phyloP scores from a whole-genome alignment of 495 filamentous ascomycete genomes.

The Neurospora sp. region DNA sequence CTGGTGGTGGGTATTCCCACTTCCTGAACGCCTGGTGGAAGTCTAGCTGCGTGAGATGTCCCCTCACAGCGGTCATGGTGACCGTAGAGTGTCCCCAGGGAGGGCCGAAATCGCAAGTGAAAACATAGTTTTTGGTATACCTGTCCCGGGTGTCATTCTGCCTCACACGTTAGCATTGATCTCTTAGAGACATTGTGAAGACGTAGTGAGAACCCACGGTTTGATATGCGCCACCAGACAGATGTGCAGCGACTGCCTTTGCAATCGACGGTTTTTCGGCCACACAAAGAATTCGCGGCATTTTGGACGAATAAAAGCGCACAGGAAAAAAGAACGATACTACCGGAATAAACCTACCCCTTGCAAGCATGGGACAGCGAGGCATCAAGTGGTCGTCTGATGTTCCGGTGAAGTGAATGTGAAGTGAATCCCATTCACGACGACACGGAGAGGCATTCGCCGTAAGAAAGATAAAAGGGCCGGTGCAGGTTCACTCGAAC shows the following conservation, averaged over 20 bases:
- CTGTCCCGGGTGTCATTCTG: slow-evolving; percentile 49
- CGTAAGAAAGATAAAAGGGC: background rate
- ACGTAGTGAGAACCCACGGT: slow-evolving; percentile 44
- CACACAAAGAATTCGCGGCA: slow-evolving; percentile 69
- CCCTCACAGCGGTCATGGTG: slow-evolving; percentile 84
- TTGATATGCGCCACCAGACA: slow-evolving; percentile 63
- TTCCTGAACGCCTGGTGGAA: slow-evolving; percentile 59
- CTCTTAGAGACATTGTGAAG: background rate
- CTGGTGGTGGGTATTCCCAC: slow-evolving; percentile 75
- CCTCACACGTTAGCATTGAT: background rate
- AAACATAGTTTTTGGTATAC: slow-evolving; percentile 91
- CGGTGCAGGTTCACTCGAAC: background rate
- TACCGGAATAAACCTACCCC: background rate
- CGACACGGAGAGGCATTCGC: background rate
- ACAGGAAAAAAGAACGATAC: background rate
- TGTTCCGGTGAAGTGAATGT: background rate
- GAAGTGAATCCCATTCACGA: background rate
- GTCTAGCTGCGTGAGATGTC: slow-evolving; percentile 68
- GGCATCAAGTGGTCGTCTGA: background rate
- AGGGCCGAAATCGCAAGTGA: slow-evolving; percentile 73
- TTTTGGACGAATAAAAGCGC: slow-evolving; percentile 3
- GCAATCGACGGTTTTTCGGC: slow-evolving; percentile 96
- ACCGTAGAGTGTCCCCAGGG: slow-evolving; percentile 77
- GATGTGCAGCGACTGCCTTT: slow-evolving; percentile 82
- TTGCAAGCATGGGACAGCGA: background rate